Base-by-base conservation (phyloP, 805 yeast genomes). In the Candida quercuum region DNA sequence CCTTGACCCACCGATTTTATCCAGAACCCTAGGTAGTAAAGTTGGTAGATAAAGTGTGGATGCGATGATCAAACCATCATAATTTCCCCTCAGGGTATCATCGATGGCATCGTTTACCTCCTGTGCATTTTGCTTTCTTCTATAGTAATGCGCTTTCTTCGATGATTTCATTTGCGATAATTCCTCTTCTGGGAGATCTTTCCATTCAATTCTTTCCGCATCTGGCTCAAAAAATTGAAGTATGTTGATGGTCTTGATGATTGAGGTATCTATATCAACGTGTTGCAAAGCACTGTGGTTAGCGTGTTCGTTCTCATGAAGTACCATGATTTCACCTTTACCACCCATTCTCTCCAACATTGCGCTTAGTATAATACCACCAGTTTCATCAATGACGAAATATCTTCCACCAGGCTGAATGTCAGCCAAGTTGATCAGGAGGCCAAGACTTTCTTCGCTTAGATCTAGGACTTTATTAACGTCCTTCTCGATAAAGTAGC, bases 251-350 rank as follows among this genome's bases (percentile, higher is more conserved):
- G 86, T 72, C 51, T 78, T 74, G 35, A 88, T 74, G 71, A 74
- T 22, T 73, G 77, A 1, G 84, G 54, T 54, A 72, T n/a, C n/a
- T n/a, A n/a, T 78, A 54, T 84, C 81, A 33, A 87, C 71, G 52
- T 76, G 78, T 43, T 76, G 73, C 40, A 91, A 61, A 0, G 85
- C 75, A 41, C 82, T 82, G 20, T 81, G 63, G 54, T 89, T 89
- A 3, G 95, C 80, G 55, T 91, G 97, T 59, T 93, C 99, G 59
- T 87, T 87, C 56, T 93, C 99, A 61, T 93, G 97, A 2, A 81
- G 67, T 16, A 86, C 71, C 3, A 86, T 69, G 31, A 93, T 76
- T 36, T 76, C 64, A 12, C 96, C 95, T 2, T 53, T 59, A 5
- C 76, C 76, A 42, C 78, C 78, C 91, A 94, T 86, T 55, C 97